Evolutionary conservation across 2,329 filamentous ascomycete genomes (phyloP).

Genomic region (Stylonectria norvegica): DNA sequence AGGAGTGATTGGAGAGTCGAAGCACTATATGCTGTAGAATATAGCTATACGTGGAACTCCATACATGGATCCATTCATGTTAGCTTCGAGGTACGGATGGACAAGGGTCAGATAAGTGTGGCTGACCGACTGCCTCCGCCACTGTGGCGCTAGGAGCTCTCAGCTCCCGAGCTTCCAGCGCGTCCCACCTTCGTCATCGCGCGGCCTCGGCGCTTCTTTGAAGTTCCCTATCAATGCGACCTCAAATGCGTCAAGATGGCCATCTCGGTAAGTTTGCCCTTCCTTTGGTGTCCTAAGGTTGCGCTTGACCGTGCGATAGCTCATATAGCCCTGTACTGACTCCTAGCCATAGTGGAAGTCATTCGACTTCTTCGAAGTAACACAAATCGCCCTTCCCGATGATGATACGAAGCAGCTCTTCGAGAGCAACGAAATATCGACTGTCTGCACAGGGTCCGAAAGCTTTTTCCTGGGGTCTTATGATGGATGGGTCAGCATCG

Average conservation of each 20-base stretch:
- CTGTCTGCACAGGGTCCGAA: slow-evolving; percentile 80
- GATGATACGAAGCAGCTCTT: slow-evolving; percentile 75
- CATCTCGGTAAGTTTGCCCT: slow-evolving; percentile 29
- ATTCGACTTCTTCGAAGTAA: slow-evolving; percentile 99
- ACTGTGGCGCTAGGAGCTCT: slow-evolving; percentile 26
- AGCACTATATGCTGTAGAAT: too few species aligned
- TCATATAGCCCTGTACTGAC: slow-evolving; percentile 9
- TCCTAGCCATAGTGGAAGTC: slow-evolving; percentile 76
- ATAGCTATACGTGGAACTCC: too few species aligned
- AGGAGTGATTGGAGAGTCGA: too few species aligned
- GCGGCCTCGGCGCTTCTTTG: slow-evolving; percentile 18
- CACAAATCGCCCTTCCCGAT: slow-evolving; percentile 74
- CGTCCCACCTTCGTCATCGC: slow-evolving; percentile 34
- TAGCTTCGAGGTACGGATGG: too few species aligned
- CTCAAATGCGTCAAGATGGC: slow-evolving; percentile 33
- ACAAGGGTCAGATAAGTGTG: too few species aligned
- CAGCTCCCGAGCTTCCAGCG: slow-evolving; percentile 19
- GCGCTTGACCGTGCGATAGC: not conserved
- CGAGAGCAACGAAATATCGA: slow-evolving; percentile 78
- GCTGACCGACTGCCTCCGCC: slow-evolving; percentile 15
- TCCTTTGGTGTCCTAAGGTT: not conserved
- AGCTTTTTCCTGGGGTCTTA: slow-evolving; percentile 85
- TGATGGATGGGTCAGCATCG: slow-evolving; percentile 82
- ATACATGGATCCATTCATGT: too few species aligned
- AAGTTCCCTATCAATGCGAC: slow-evolving; percentile 16